Conservation (phyloP, 495 filamentous ascomycete genomes). For the Aspergillus kassunensis region DNA sequence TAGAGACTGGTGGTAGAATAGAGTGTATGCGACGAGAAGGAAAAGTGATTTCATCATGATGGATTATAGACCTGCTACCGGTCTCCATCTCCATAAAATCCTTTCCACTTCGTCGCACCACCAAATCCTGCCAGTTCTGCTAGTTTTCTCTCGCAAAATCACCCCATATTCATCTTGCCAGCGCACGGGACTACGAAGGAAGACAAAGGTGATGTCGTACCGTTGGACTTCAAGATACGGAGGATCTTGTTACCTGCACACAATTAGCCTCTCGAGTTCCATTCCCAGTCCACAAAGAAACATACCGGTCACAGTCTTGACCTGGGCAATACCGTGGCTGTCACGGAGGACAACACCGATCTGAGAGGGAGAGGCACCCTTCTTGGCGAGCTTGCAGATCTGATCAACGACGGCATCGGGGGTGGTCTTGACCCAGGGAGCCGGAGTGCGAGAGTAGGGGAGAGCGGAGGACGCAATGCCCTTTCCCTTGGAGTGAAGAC, state of each 20-base stretch:
- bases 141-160: not conserved
- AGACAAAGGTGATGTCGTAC: conserved; percentile 53
- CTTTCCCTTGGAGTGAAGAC: conserved; percentile 99
- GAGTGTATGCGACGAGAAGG: not conserved
- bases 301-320: conserved; percentile 94
- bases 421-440: conserved; percentile 90
- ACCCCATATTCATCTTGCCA: not conserved
- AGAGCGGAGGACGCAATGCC: conserved; percentile 92
- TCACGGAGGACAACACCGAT: conserved; percentile 98
- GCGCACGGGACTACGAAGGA: conserved; percentile 10
- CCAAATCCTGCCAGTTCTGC: not conserved
- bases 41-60: not conserved
- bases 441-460: conserved; percentile 90
- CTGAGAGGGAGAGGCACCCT: conserved; percentile 95
- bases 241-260: conserved; percentile 95
- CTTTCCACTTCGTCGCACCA: not conserved
- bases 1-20: not conserved
- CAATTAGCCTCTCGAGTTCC: conserved; percentile 19
- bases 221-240: conserved; percentile 90
- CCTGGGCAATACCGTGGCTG: conserved; percentile 93
- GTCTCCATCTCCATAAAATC: conserved; percentile 6
- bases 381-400: conserved; percentile 98
- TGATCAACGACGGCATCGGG: conserved; percentile 90
- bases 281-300: conserved; percentile 1
- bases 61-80: conserved; percentile 3